Conservation (phyloP, 2,329 filamentous ascomycete genomes). For the Paracoccidioides brasiliensis region DNA sequence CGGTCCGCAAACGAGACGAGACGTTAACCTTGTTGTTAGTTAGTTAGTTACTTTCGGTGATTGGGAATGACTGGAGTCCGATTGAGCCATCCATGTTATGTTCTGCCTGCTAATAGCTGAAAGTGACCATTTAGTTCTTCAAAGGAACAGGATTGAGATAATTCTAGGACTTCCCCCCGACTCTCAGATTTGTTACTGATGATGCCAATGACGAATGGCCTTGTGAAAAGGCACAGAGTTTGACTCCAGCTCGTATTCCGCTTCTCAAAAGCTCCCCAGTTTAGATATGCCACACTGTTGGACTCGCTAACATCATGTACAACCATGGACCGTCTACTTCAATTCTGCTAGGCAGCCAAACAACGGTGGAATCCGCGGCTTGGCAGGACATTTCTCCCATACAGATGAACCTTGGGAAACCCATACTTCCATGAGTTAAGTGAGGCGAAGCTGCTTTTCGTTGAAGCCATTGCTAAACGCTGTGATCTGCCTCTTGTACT, state of each 20-base stretch:
- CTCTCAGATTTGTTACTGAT: slow-evolving; percentile 44
- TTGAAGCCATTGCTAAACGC: too few species aligned
- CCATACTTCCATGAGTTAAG: too few species aligned
- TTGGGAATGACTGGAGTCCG: background rate
- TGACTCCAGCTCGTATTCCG: slow-evolving; percentile 32
- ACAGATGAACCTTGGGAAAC: too few species aligned
- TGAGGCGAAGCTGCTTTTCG: too few species aligned
- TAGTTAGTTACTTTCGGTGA: background rate
- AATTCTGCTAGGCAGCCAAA: too few species aligned
- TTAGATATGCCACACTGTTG: background rate
- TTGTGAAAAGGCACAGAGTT: slow-evolving; percentile 37
- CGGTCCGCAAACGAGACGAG: background rate
- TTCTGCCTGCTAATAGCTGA: background rate
- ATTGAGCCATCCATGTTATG: background rate
- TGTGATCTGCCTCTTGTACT: too few species aligned
- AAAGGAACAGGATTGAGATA: background rate
- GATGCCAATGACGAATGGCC: slow-evolving; percentile 46
- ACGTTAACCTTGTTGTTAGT: background rate
- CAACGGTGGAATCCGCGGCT: too few species aligned
- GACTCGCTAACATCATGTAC: background rate
- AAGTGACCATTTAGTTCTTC: background rate
- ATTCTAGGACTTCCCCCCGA: slow-evolving; percentile 36
- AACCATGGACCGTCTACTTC: background rate
- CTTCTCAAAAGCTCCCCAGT: too few species aligned
- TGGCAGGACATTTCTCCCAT: too few species aligned